These are phyloP conservation scores for Yarrowia sp. DNA, from an alignment of 805 yeast genomes.

Conservation along the genomic window DNA sequence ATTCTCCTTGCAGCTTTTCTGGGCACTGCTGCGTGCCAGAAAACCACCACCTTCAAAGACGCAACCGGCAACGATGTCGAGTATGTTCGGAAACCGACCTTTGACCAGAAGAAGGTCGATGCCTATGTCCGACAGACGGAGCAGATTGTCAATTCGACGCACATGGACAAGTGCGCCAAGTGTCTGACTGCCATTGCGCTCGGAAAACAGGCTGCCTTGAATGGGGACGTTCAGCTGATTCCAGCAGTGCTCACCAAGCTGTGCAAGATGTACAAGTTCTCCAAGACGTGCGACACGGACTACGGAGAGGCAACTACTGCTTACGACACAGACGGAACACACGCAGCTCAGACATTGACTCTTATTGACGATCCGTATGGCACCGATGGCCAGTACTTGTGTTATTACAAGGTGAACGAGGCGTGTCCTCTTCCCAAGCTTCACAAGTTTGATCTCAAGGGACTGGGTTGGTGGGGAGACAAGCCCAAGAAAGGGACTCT, in stretches of 20 bases:
- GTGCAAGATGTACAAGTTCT: constrained; percentile 7
- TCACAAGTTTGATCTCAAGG: constrained; percentile 48
- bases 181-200: constrained; percentile 15
- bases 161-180: constrained; percentile 6
- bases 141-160: constrained; percentile 17
- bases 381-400: constrained; percentile 59
- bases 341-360: constrained; percentile 51
- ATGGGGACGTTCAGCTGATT: constrained; percentile 1
- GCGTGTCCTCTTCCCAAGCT: constrained; percentile 49
- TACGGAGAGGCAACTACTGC: background rate
- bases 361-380: constrained; percentile 51
- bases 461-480: constrained; percentile 19
- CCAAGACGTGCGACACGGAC: background rate
- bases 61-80: constrained; percentile 2
- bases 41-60: background rate
- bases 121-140: constrained; percentile 7
- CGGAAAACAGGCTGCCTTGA: background rate
- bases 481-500: too few species aligned
- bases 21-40: background rate
- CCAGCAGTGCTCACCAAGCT: background rate
- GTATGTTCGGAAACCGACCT: background rate
- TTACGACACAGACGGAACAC: background rate
- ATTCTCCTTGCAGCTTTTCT: background rate
- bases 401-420: constrained; percentile 50
- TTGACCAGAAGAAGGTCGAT: constrained; percentile 4